Evolutionary conservation across 352 stramenopile genomes (phyloP), one percentile per base, ranked within the genome.

Genomic region (Peronospora farinosa): DNA sequence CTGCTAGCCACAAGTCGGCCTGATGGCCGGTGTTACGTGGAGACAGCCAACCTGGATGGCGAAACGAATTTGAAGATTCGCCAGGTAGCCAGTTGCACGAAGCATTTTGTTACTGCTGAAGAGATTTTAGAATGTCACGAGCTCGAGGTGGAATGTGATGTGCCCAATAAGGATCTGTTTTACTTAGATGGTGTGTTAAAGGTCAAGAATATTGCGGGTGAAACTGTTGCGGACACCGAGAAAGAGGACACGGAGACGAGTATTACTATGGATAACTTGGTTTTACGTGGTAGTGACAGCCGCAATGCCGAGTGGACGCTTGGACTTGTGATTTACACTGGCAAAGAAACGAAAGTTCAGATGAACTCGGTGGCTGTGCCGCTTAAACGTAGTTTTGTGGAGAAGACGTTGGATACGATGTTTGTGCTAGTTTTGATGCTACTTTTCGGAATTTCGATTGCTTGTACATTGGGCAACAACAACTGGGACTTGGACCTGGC

Each of bases 1-100:
- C 36, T 95, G 13, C 51, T 95, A 8, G 78, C 80, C 0, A 92
- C 84, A 5, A 90, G 69, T 46, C 74, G 78, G 23, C 38, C 74
- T 0, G 82, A 92, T 57, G 84, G 84, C 1, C 67, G 81, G 12
- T 92, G 78, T 47, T 94, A 93, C 48, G 71, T 95, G 1, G 82
- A 95, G 51, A 95, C 84, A 17, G 75, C 78, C 3, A 95, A 94
- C 38, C 46, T 95, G 36, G 84, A 95, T 49, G 84, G 84, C 9
- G 84, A 95, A 63, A 95, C 84, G 12, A 93, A 93, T 44, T 51
- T 95, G 33, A 95, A 95, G 51, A 92, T 95, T 38, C 75, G 84
- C n/a, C 74, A 63, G 17, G 79, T 90, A 4, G 69, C 78, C 3
- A 86, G 78, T 40, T 75, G 71, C 39, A 92, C 80, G 13, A 91